These are phyloP conservation scores for Capniomyces stellatus DNA, from an alignment of 371 early-diverging fungal species.

Conservation along the genomic window DNA sequence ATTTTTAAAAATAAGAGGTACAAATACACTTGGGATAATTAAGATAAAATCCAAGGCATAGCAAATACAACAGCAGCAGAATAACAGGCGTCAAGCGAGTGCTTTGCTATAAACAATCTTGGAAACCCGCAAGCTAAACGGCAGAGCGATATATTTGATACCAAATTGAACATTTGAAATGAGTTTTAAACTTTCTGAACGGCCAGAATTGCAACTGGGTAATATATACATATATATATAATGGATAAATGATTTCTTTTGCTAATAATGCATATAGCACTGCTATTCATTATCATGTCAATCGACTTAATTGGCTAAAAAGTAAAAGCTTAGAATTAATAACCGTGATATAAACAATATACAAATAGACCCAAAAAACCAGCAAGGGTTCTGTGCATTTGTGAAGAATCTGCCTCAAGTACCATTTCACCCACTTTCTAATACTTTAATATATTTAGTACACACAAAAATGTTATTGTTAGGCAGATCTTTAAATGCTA, in stretches of 20 bases:
- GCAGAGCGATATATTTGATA: no score
- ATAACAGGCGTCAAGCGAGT: no score
- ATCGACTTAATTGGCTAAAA: not conserved
- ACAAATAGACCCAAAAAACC: conserved; percentile 2
- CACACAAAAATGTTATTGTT: not conserved
- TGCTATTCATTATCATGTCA: not conserved
- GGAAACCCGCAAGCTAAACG: no score
- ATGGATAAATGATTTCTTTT: not conserved
- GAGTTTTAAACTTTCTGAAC: not conserved
- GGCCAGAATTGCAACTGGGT: conserved; percentile 3
- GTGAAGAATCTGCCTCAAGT: not conserved
- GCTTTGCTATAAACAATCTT: no score
- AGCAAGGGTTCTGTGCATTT: not conserved
- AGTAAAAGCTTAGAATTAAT: not conserved
- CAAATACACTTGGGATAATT: no score
- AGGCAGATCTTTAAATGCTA: not conserved
- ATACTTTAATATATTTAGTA: not conserved
- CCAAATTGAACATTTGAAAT: no score
- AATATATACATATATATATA: not conserved
- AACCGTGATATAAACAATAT: not conserved
- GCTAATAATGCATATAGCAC: not conserved
- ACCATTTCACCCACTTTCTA: not conserved
- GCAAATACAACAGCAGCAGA: no score
- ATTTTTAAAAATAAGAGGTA: no score
- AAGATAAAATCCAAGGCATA: no score